Conservation (phyloP, 495 filamentous ascomycete genomes). For the Geoglossum glabrum region DNA sequence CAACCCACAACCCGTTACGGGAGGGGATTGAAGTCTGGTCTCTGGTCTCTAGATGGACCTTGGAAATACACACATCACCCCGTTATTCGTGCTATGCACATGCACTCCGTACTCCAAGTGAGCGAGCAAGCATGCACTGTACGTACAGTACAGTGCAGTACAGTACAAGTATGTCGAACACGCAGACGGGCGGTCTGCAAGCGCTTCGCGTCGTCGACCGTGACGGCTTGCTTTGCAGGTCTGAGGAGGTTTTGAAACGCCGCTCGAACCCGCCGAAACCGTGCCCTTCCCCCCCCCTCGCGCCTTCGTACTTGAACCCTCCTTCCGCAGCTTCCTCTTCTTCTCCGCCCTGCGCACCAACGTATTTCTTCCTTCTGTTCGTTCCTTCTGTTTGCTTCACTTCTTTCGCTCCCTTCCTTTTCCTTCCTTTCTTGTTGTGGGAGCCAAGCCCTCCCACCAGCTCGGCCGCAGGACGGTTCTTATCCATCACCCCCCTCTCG, state of each 20-base stretch:
- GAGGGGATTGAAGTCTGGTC: no score
- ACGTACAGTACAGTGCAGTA: no score
- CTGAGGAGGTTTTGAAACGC: not conserved
- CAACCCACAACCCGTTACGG: no score
- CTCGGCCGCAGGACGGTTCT: not conserved
- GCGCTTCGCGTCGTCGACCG: not conserved
- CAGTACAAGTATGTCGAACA: no score
- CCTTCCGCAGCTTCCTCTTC: not conserved
- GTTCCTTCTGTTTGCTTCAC: not conserved
- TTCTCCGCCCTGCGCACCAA: no score
- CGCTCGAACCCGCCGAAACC: not conserved
- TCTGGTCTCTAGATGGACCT: no score
- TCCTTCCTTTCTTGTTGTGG: not conserved
- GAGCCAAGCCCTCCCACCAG: not conserved
- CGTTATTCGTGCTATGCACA: no score
- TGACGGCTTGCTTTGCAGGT: no score
- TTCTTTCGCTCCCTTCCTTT: not conserved
- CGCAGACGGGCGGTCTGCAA: no score
- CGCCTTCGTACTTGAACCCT: not conserved
- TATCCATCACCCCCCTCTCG: not conserved
- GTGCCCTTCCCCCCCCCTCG: not conserved
- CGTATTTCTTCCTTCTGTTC: not conserved
- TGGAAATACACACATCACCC: no score
- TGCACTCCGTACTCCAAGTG: no score
- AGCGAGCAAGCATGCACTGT: no score